phyloP scores from a whole-genome alignment of 306 rosid genomes.

The Cyclanthera cordifolia region DNA sequence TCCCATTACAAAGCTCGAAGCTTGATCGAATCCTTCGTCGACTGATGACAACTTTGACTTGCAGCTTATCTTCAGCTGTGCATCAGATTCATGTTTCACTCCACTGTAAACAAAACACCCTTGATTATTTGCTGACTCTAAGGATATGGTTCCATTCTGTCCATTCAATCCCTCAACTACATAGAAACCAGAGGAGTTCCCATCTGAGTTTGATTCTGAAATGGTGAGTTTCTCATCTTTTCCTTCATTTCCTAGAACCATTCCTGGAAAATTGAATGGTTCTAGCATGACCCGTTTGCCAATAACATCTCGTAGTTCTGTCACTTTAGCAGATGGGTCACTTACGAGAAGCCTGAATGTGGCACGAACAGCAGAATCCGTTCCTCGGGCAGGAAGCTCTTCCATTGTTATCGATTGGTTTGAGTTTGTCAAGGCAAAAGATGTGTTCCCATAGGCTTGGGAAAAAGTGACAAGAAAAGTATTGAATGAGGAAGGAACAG shows the following conservation, averaged over 20 bases:
- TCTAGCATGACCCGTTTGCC: constrained; percentile 46
- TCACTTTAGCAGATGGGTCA: constrained; percentile 19
- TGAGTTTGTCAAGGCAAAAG: constrained; percentile 35
- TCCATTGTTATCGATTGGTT: constrained; percentile 45
- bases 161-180: constrained; percentile 64
- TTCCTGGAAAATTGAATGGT: constrained; percentile 63
- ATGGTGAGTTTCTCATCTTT: constrained; percentile 29
- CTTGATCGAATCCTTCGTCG: constrained; percentile 26
- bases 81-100: constrained; percentile 4
- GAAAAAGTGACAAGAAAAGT: constrained; percentile 37
- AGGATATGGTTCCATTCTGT: constrained; percentile 32
- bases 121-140: constrained; percentile 37
- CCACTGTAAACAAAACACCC: constrained; percentile 50
- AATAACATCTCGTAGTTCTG: constrained; percentile 15
- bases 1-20: constrained; percentile 43
- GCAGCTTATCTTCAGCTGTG: constrained; percentile 48
- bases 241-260: constrained; percentile 41
- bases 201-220: constrained; percentile 19
- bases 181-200: constrained; percentile 28
- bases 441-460: constrained; percentile 28
- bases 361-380: constrained; percentile 32
- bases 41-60: constrained; percentile 10
- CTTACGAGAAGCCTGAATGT: constrained; percentile 55
- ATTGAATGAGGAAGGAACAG: constrained; percentile 46
- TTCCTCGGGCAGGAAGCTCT: constrained; percentile 34